Evolutionary conservation across 768 basidiomycete species (phyloP).

Genomic region (Boletus barrowsii): DNA sequence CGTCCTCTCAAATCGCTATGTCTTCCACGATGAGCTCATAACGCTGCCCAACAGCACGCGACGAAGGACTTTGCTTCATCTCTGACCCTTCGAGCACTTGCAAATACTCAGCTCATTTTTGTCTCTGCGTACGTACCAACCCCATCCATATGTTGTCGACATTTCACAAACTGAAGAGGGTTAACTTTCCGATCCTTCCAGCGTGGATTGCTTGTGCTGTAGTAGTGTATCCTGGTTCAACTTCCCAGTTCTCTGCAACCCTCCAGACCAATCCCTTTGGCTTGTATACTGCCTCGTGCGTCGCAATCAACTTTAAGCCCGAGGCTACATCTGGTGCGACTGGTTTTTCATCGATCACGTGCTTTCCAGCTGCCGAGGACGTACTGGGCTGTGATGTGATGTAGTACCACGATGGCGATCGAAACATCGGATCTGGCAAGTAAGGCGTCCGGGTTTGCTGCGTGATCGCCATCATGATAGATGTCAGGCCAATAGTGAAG

Average conservation of each 20-base stretch:
- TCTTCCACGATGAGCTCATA: no score
- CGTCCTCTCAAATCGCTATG: no score
- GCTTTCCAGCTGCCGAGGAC: conserved; percentile 73
- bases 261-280: conserved; percentile 73
- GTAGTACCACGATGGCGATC: conserved; percentile 73
- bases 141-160: conserved; percentile 45
- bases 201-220: conserved; percentile 48
- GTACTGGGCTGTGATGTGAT: conserved; percentile 67
- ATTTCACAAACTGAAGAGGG: conserved; percentile 58
- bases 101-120: no score
- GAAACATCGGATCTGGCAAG: conserved; percentile 66
- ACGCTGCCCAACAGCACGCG: no score
- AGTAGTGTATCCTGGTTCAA: conserved; percentile 38
- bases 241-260: conserved; percentile 76
- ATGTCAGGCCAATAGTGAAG: conserved; percentile 42
- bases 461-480: conserved; percentile 53
- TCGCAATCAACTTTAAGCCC: conserved; percentile 61
- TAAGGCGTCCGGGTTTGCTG: conserved; percentile 49
- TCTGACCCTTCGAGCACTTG: no score
- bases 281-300: conserved; percentile 63
- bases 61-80: no score
- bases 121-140: no score
- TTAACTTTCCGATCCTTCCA: conserved; percentile 70
- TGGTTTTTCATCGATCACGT: conserved; percentile 88
- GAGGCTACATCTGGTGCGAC: conserved; percentile 66